A percentile compares a stretch with the other conserved stretches of the same genome.
Evolutionary conservation across 257 asterid species (phyloP).

Genomic region (Gentiana macrophylla): DNA sequence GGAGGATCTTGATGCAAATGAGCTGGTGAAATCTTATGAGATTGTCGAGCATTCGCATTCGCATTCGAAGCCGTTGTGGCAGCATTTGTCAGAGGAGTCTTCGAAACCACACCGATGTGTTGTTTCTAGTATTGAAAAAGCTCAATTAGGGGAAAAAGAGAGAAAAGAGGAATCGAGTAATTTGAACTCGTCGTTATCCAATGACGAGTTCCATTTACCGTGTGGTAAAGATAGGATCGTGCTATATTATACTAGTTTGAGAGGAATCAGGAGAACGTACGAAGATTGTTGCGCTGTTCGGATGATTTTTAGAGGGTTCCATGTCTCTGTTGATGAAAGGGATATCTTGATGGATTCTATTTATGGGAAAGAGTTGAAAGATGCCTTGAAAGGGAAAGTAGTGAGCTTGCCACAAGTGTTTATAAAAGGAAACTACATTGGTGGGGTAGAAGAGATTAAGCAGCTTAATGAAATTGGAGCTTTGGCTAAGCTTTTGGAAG

Average conservation of each 20-base stretch:
- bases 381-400: constrained; percentile 38
- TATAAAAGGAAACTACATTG: constrained; percentile 50
- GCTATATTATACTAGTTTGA: constrained; percentile 65
- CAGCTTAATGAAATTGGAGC: constrained; percentile 66
- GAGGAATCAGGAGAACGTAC: constrained; percentile 73
- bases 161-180: constrained; percentile 10
- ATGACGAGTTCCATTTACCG: constrained; percentile 16
- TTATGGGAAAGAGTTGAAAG: constrained; percentile 57
- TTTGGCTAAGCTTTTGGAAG: constrained; percentile 47
- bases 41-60: constrained; percentile 31
- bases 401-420: constrained; percentile 65
- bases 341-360: constrained; percentile 82
- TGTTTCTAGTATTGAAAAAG: constrained; percentile 23
- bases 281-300: constrained; percentile 69
- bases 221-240: constrained; percentile 46
- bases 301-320: constrained; percentile 51
- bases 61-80: constrained; percentile 36
- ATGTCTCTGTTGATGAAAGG: constrained; percentile 66
- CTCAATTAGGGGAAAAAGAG: constrained; percentile 24
- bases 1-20: constrained; percentile 18
- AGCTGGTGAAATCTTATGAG: constrained; percentile 27
- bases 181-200: constrained; percentile 3
- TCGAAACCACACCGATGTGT: constrained; percentile 30
- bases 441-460: constrained; percentile 69
- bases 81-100: constrained; percentile 40